These are phyloP conservation scores for Phytophthora pisi DNA, from an alignment of 352 stramenopile species.

Conservation along the genomic window DNA sequence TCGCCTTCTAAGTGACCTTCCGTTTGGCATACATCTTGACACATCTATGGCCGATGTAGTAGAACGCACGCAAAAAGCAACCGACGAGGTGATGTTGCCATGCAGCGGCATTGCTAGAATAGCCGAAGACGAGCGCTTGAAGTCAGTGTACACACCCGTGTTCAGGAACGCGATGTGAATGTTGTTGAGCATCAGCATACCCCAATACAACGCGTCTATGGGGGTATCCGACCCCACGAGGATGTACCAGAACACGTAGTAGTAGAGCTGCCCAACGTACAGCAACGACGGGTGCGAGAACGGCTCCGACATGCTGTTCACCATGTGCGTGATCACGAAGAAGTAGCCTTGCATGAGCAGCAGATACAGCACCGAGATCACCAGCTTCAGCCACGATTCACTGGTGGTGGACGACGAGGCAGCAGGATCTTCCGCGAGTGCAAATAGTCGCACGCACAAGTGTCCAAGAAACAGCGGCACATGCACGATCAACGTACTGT, in stretches of 20 bases:
- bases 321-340: slow-evolving; percentile 79
- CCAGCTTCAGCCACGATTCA: slow-evolving; percentile 77
- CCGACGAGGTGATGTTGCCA: slow-evolving; percentile 51
- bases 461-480: slow-evolving; percentile 83
- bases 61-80: slow-evolving; percentile 67
- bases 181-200: slow-evolving; percentile 85
- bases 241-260: slow-evolving; percentile 91
- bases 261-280: slow-evolving; percentile 88
- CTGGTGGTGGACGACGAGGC: slow-evolving; percentile 32
- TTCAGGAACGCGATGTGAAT: slow-evolving; percentile 89
- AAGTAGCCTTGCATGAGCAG: slow-evolving; percentile 88
- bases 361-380: slow-evolving; percentile 76
- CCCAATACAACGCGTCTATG: slow-evolving; percentile 84
- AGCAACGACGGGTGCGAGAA: slow-evolving; percentile 83
- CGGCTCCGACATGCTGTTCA: slow-evolving; percentile 83
- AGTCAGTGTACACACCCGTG: slow-evolving; percentile 85
- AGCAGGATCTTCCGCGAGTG: slow-evolving; percentile 51
- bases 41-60: slow-evolving; percentile 39
- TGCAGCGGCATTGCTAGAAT: slow-evolving; percentile 54
- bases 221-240: slow-evolving; percentile 80
- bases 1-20: slow-evolving; percentile 8
- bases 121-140: slow-evolving; percentile 64
- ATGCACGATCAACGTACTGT: slow-evolving; percentile 79
- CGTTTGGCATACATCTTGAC: slow-evolving; percentile 30
- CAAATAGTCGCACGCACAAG: slow-evolving; percentile 78